Conservation (phyloP, 345 rosid species). For the Euphorbia peplus region DNA sequence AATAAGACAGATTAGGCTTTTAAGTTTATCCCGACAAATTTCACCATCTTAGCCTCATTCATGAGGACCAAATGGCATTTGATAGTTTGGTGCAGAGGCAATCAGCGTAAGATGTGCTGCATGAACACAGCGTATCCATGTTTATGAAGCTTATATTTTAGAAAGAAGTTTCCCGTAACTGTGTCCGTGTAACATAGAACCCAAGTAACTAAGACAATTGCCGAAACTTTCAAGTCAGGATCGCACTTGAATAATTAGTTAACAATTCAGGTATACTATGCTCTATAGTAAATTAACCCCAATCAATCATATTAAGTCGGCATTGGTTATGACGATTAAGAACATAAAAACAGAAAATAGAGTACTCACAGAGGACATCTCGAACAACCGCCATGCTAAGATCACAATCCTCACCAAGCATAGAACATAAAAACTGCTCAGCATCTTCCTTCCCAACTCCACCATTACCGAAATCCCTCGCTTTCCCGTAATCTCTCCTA, state of each 20-base stretch:
- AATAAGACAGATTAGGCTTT: background rate
- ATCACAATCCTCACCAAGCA: conserved; percentile 76
- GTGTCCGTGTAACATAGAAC: too few relatives aligned
- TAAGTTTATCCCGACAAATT: background rate
- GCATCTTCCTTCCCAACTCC: conserved; percentile 45
- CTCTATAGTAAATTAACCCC: background rate
- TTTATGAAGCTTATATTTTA: too few relatives aligned
- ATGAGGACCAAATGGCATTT: too few relatives aligned
- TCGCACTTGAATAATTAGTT: background rate
- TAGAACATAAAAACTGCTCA: conserved; percentile 65
- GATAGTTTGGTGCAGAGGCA: background rate
- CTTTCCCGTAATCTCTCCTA: conserved; percentile 24
- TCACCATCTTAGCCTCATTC: background rate
- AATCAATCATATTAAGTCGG: background rate
- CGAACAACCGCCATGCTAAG: conserved; percentile 70
- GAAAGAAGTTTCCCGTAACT: too few relatives aligned
- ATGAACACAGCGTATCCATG: too few relatives aligned
- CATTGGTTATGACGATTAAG: background rate
- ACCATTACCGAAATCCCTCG: conserved; percentile 23
- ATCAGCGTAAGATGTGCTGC: too few relatives aligned
- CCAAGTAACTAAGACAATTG: background rate
- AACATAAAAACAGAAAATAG: background rate
- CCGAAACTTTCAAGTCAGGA: background rate
- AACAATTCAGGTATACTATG: background rate
- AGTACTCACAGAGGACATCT: conserved; percentile 74